Evolutionary conservation across 768 basidiomycete genomes (phyloP).

Genomic region (Dacryopinax primogenitus): DNA sequence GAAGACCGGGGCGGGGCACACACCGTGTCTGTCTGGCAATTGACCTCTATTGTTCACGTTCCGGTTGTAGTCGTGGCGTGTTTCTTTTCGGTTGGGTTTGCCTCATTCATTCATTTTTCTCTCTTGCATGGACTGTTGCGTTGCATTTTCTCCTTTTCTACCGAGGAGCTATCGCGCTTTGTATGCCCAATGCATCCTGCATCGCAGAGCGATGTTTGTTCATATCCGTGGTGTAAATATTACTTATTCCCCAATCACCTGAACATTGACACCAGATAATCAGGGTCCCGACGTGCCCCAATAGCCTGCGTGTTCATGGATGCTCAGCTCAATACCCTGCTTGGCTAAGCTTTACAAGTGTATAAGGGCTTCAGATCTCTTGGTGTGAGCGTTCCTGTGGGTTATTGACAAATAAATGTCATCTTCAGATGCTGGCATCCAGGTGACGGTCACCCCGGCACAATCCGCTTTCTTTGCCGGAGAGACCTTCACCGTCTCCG

Average conservation of each 20-base stretch:
- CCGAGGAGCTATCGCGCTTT: neutral
- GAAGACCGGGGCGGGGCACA: no score
- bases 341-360: no score
- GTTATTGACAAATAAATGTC: neutral
- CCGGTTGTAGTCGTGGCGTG: neutral
- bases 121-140: neutral
- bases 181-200: neutral
- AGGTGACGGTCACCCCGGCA: conserved; percentile 40
- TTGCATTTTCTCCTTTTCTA: neutral
- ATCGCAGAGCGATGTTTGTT: conserved; percentile 6
- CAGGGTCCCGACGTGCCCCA: no score
- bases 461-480: conserved; percentile 90
- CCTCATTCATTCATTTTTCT: neutral
- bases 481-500: conserved; percentile 69
- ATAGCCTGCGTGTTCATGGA: no score
- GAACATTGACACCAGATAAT: no score
- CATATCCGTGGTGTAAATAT: neutral
- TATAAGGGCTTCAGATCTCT: no score
- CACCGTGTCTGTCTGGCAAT: no score
- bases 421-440: conserved; percentile 16
- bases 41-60: no score
- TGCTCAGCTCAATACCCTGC: no score
- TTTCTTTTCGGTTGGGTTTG: neutral
- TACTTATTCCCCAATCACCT: neutral
- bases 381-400: no score